phyloP scores from a whole-genome alignment of 73 alveolate species.

The Paramecium caudatum region DNA sequence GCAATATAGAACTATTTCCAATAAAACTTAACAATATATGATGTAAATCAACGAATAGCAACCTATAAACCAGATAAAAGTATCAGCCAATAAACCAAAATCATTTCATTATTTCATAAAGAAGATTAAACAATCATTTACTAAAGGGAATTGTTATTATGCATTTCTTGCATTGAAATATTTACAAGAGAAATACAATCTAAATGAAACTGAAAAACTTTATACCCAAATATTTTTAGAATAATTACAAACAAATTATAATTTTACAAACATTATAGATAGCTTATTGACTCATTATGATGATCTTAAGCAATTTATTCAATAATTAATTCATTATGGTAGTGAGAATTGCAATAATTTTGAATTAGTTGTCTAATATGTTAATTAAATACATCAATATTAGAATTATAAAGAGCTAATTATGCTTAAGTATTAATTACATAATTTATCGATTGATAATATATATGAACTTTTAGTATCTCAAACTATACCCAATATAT shows the following conservation, averaged over 20 bases:
- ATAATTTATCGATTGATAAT: neutral
- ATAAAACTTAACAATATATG: conserved; percentile 44
- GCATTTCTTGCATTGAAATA: neutral
- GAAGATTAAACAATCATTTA: neutral
- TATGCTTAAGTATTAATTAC: neutral
- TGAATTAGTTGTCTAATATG: neutral
- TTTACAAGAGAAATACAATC: neutral
- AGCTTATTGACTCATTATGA: neutral
- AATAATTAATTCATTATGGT: conserved; percentile 11
- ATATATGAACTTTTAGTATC: neutral
- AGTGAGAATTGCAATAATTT: conserved; percentile 11
- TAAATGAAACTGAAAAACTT: neutral
- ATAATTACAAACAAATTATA: neutral
- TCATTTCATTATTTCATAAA: conserved; percentile 14
- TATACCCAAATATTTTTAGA: neutral
- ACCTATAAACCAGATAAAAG: neutral
- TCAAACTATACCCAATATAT: neutral
- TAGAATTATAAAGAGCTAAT: neutral
- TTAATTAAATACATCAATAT: neutral
- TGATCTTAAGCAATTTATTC: neutral
- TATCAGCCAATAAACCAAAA: neutral
- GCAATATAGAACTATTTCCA: neutral
- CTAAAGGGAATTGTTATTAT: neutral
- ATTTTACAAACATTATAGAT: conserved; percentile 20
- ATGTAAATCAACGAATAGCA: neutral